These are phyloP conservation scores for Candida maris DNA, from an alignment of 805 yeast genomes.

Conservation along the genomic window DNA sequence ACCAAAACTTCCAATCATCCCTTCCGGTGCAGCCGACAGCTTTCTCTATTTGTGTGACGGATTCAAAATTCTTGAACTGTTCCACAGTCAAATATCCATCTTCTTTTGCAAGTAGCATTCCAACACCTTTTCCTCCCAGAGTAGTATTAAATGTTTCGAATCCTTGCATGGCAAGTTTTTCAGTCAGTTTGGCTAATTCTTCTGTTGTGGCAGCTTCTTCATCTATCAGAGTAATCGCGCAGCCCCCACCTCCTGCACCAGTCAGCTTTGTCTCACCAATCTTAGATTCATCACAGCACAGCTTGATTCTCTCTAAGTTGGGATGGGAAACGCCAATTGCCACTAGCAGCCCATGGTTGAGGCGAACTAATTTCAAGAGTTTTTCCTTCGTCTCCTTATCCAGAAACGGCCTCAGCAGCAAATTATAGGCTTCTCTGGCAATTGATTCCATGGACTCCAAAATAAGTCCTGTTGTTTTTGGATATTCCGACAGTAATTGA, in stretches of 20 bases:
- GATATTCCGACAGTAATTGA: constrained; percentile 45
- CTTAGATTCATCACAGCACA: constrained; percentile 55
- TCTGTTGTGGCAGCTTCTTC: constrained; percentile 38
- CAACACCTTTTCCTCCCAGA: constrained; percentile 90
- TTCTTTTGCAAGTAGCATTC: constrained; percentile 34
- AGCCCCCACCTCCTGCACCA: constrained; percentile 99
- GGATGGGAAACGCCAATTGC: constrained; percentile 93
- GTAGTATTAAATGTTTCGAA: constrained; percentile 75
- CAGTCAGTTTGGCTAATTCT: constrained; percentile 33
- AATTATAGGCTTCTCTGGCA: constrained; percentile 66
- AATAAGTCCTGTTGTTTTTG: constrained; percentile 53
- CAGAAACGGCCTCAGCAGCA: constrained; percentile 52
- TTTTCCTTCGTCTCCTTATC: constrained; percentile 38
- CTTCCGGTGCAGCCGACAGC: constrained; percentile 41
- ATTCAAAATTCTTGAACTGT: constrained; percentile 35
- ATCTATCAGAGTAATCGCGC: constrained; percentile 82
- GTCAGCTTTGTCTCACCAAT: constrained; percentile 91
- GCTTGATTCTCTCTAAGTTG: constrained; percentile 70
- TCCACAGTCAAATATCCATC: constrained; percentile 28
- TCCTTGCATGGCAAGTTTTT: constrained; percentile 41
- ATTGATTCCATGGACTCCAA: constrained; percentile 74
- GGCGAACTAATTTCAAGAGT: constrained; percentile 60
- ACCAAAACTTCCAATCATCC: constrained; percentile 63
- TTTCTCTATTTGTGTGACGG: constrained; percentile 46
- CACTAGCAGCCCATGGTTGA: constrained; percentile 85